Conservation (phyloP, 2,329 filamentous ascomycete genomes). For the Aspergillus hortae region DNA sequence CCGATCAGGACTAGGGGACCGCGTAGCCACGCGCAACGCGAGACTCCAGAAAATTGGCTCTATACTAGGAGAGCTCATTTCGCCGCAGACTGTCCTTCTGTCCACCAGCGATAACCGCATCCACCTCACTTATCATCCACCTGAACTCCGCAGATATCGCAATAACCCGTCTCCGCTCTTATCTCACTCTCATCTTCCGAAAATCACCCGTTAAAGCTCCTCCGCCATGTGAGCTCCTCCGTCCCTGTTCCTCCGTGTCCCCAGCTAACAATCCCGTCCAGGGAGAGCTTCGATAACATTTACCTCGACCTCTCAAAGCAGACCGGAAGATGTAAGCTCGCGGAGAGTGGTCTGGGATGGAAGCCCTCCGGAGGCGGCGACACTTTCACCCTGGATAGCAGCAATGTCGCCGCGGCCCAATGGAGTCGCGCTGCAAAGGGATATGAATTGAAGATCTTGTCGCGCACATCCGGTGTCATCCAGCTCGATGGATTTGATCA, state of each 20-base stretch:
- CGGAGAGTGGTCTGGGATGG: conserved; percentile 93
- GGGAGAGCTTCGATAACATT: conserved; percentile 96
- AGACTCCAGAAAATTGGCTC: conserved; percentile 19
- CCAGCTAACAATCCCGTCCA: conserved; percentile 25
- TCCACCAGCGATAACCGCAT: neutral
- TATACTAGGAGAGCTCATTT: conserved; percentile 3
- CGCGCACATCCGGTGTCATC: conserved; percentile 77
- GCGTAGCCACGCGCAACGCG: conserved; percentile 23
- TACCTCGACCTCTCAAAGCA: conserved; percentile 93
- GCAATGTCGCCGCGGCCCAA: conserved; percentile 80
- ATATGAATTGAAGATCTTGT: conserved; percentile 88
- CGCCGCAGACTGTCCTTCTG: neutral
- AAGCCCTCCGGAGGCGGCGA: conserved; percentile 83
- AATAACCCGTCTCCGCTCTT: neutral
- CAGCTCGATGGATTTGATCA: conserved; percentile 94
- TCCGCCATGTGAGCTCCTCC: conserved; percentile 32
- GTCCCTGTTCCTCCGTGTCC: neutral
- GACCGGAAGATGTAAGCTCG: conserved; percentile 88
- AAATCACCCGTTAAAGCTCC: conserved; percentile 15
- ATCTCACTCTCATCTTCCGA: neutral
- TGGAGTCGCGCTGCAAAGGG: conserved; percentile 94
- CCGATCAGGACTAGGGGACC: conserved; percentile 2
- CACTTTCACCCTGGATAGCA: conserved; percentile 87
- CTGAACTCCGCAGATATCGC: conserved; percentile 1
- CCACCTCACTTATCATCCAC: neutral